Base-by-base conservation (phyloP, 345 rosid genomes). In the Hypericum androsaemum region DNA sequence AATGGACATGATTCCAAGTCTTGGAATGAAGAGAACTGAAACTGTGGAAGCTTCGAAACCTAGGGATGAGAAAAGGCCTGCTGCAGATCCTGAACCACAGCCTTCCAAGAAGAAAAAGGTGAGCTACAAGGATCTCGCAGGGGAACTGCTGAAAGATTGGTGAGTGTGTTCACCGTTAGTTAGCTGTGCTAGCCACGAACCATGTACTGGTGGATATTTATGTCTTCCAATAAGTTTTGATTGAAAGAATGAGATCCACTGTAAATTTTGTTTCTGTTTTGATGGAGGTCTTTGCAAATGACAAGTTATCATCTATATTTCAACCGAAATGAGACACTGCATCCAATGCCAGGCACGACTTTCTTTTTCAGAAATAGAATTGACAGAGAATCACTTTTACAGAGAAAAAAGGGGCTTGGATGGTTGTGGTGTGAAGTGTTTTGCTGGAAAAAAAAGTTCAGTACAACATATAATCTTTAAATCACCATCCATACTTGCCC, bases 401-500 rank as follows among this genome's bases (percentile, higher is more conserved):
- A 22, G n/a, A n/a, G n/a, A n/a, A n/a, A n/a, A n/a, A 22, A 22
- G 32, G 32, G 32, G 32, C 32, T 22, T 22, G 32, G 32, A 22
- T 1, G 4, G 32, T 22, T 1, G 32, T 22, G 32, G 32, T 22
- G 32, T 22, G 32, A 22, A 22, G 32, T 22, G 32, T 22, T 22
- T 22, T 3, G 50, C 15, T 8, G 50, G 22, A 46, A 5, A 5
- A 0, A 46, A 46, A 32, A 32, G 14, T n/a, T 17, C 8, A 10
- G 50, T n/a, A 13, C 0, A 8, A 8, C 8, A 8, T 3, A 3
- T 12, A 5, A 37, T 9, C 10, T 9, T 22, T 41, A 64, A 14
- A 67, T 86, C 80, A 88, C 95, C 97, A 85, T 64, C 97, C 90
- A 59, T 92, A 88, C 60, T 92, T 83, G 53, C 80, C 95, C 35